phyloP scores from a whole-genome alignment of 192 early-diverging fungal species.

The Coemansia sp. region DNA sequence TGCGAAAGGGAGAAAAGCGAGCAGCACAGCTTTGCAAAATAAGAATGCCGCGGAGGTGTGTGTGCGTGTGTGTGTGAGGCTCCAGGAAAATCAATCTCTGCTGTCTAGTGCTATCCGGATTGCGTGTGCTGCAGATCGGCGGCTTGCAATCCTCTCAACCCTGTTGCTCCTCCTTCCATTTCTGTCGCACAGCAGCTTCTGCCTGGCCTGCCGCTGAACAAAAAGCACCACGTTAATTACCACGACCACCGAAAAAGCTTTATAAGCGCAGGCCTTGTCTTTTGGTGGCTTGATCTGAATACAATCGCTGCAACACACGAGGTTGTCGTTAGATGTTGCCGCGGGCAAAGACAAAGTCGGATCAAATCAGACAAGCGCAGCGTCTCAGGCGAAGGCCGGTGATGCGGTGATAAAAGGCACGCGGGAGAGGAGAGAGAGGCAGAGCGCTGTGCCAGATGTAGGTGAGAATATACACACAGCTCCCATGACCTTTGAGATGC shows the following conservation, averaged over 20 bases:
- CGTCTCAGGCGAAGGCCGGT: neutral
- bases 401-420: neutral
- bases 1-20: slow-evolving; percentile 6
- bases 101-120: neutral
- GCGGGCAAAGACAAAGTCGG: neutral
- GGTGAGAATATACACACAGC: neutral
- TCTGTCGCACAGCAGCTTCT: neutral
- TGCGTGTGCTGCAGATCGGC: slow-evolving; percentile 4
- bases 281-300: neutral
- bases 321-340: neutral
- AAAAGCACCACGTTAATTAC: no score
- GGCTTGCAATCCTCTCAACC: neutral
- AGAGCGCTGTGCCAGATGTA: neutral
- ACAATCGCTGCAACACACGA: neutral
- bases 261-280: neutral
- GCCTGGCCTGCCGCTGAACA: neutral
- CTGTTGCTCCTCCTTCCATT: slow-evolving; percentile 8
- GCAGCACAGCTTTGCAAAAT: slow-evolving; percentile 7
- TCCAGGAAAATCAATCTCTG: neutral
- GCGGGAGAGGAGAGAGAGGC: neutral
- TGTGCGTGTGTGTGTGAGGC: neutral
- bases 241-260: neutral
- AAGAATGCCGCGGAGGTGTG: no score
- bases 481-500: neutral
- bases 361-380: neutral